These are phyloP conservation scores for Puccinia hordei DNA, from an alignment of 1,284 basidiomycete species.

Conservation along the genomic window DNA sequence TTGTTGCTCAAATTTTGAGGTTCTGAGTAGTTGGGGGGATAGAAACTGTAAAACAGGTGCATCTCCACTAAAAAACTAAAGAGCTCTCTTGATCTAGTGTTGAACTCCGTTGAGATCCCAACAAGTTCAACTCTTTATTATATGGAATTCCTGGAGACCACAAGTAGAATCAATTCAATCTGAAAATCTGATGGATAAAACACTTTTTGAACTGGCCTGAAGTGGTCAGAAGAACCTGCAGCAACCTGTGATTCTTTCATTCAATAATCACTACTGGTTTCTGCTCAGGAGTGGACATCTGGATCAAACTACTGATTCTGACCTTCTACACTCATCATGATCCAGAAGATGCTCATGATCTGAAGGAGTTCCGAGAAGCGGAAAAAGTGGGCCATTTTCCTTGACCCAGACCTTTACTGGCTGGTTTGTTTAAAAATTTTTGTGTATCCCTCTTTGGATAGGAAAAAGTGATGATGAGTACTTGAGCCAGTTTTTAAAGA, in stretches of 20 bases:
- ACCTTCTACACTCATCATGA: background rate
- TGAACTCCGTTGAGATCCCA: background rate
- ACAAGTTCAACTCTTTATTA: background rate
- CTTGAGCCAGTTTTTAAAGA: too few relatives aligned
- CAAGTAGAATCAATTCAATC: background rate
- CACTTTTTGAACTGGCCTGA: background rate
- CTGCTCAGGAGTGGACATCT: background rate
- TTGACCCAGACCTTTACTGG: too few relatives aligned
- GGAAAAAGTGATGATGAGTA: too few relatives aligned
- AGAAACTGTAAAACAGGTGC: conserved; percentile 3
- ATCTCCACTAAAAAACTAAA: conserved; percentile 6
- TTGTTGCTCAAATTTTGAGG: background rate
- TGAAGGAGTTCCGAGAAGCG: too few relatives aligned
- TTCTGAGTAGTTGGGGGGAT: background rate
- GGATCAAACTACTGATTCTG: background rate
- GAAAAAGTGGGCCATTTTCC: too few relatives aligned
- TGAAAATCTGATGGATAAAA: background rate
- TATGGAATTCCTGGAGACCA: background rate
- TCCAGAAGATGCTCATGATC: background rate
- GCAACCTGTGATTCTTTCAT: background rate
- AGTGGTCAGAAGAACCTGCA: conserved; percentile 16
- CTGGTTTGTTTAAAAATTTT: too few relatives aligned
- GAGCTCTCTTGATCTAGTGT: background rate
- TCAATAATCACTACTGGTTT: background rate
- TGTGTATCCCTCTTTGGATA: too few relatives aligned